A percentile compares a stretch with the other conserved stretches of the same genome.
Conservation (phyloP, 148 eudicot genomes). For the Rhododendron mucronatum region DNA sequence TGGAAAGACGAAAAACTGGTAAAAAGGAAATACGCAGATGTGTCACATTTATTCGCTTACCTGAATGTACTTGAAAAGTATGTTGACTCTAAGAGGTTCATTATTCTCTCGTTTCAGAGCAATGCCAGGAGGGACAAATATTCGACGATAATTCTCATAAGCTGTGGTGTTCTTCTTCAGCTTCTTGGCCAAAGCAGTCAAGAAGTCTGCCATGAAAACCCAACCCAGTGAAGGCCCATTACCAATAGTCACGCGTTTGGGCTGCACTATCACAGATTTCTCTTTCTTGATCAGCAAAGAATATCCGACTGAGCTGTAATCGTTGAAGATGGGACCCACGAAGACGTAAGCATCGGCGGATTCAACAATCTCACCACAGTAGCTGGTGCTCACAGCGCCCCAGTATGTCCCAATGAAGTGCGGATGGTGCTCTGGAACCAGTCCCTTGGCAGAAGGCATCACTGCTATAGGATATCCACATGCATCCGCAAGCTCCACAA, state of each 20-base stretch:
- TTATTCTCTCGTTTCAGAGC: slow-evolving; percentile 47
- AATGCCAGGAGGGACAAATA: slow-evolving; percentile 70
- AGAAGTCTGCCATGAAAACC: slow-evolving; percentile 77
- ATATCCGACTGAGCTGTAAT: slow-evolving; percentile 85
- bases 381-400: slow-evolving; percentile 78
- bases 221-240: slow-evolving; percentile 75
- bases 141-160: slow-evolving; percentile 58
- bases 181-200: slow-evolving; percentile 56
- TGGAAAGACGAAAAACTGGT: not conserved
- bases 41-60: slow-evolving; percentile 17
- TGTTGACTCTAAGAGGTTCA: slow-evolving; percentile 71
- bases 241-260: slow-evolving; percentile 67
- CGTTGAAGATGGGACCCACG: slow-evolving; percentile 76
- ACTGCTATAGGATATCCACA: slow-evolving; percentile 72
- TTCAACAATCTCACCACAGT: slow-evolving; percentile 74
- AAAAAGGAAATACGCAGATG: not conserved
- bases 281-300: slow-evolving; percentile 71
- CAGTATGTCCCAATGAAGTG: slow-evolving; percentile 75
- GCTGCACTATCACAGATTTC: slow-evolving; percentile 53
- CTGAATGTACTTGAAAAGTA: slow-evolving; percentile 83
- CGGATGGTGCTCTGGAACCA: slow-evolving; percentile 65
- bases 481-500: slow-evolving; percentile 61
- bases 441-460: slow-evolving; percentile 73
- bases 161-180: slow-evolving; percentile 63
- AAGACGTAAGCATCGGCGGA: slow-evolving; percentile 81